phyloP scores from a whole-genome alignment of 306 rosid species.

The Pueraria montana region DNA sequence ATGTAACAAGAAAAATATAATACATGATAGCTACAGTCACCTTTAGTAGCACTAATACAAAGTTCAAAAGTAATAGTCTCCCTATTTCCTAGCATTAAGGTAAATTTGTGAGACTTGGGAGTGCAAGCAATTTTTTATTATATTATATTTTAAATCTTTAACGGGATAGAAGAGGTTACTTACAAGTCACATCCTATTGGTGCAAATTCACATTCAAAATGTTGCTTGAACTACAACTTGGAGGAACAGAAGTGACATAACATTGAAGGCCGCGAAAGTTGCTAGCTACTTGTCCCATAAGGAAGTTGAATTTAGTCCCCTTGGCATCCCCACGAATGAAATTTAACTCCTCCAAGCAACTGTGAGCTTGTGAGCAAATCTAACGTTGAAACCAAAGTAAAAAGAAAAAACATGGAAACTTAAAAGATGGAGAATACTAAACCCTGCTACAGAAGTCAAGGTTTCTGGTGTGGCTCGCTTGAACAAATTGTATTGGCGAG shows the following conservation, averaged over 20 bases:
- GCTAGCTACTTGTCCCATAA: conserved; percentile 47
- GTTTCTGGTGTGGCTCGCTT: conserved; percentile 54
- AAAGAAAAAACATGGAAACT: conserved; percentile 27
- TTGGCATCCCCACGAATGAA: conserved; percentile 42
- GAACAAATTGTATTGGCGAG: conserved; percentile 50
- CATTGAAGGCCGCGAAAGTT: conserved; percentile 53
- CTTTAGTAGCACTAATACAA: neutral
- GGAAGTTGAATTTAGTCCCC: conserved; percentile 44
- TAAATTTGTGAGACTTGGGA: conserved; percentile 24
- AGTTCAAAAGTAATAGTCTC: conserved; percentile 24
- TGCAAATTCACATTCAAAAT: conserved; percentile 44
- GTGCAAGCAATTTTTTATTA: conserved; percentile 7
- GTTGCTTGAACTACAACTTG: conserved; percentile 43
- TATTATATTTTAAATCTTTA: conserved; percentile 23
- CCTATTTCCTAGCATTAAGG: conserved; percentile 17
- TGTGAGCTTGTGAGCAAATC: conserved; percentile 47
- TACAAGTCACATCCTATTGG: conserved; percentile 46
- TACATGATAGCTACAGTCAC: neutral
- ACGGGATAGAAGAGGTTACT: conserved; percentile 37
- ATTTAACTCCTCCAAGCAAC: conserved; percentile 38
- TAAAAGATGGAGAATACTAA: conserved; percentile 16
- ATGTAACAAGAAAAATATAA: neutral
- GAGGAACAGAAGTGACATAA: conserved; percentile 46
- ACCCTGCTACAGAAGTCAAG: conserved; percentile 56
- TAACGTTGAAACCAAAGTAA: conserved; percentile 41